Conservation (phyloP, 1,139 yeast species). For the Sugiyamaella neomexicana region DNA sequence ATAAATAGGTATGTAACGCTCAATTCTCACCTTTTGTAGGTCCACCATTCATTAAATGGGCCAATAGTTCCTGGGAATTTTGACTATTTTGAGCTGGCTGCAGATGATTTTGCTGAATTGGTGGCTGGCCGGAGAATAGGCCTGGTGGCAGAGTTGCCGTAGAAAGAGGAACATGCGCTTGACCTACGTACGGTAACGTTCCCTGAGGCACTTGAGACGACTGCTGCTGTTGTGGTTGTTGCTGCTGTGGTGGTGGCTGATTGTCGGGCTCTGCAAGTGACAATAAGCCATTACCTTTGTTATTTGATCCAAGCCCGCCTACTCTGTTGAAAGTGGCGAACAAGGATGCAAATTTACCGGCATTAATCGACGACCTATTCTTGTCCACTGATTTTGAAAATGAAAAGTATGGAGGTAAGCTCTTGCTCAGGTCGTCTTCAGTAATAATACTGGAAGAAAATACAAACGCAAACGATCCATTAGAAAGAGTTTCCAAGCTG, state of each 20-base stretch:
- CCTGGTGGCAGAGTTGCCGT: slow-evolving; percentile 38
- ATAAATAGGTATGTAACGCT: slow-evolving; percentile 2
- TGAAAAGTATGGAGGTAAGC: slow-evolving; percentile 48
- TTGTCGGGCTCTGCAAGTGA: slow-evolving; percentile 13
- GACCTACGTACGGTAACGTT: slow-evolving; percentile 5
- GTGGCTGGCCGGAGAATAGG: slow-evolving; percentile 27
- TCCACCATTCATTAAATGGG: slow-evolving; percentile 42
- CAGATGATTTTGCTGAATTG: slow-evolving; percentile 19
- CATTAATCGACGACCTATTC: not conserved
- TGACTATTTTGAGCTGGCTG: slow-evolving; percentile 29
- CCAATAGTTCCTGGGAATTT: slow-evolving; percentile 42
- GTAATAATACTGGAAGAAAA: slow-evolving; percentile 42
- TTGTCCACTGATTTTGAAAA: slow-evolving; percentile 40
- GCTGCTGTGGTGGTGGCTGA: slow-evolving; percentile 13
- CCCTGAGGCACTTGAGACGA: slow-evolving; percentile 2
- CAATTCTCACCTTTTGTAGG: slow-evolving; percentile 29
- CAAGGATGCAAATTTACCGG: slow-evolving; percentile 19
- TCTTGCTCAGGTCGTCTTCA: slow-evolving; percentile 35
- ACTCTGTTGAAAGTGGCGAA: slow-evolving; percentile 21
- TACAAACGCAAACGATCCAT: slow-evolving; percentile 37
- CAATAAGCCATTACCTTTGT: slow-evolving; percentile 11
- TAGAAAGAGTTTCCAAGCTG: slow-evolving; percentile 38
- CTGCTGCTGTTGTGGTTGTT: slow-evolving; percentile 7
- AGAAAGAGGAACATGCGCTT: slow-evolving; percentile 23
- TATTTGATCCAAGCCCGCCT: slow-evolving; percentile 18